Conservation (phyloP, 2,329 filamentous ascomycete genomes). For the Ophiostoma angusticollis region DNA sequence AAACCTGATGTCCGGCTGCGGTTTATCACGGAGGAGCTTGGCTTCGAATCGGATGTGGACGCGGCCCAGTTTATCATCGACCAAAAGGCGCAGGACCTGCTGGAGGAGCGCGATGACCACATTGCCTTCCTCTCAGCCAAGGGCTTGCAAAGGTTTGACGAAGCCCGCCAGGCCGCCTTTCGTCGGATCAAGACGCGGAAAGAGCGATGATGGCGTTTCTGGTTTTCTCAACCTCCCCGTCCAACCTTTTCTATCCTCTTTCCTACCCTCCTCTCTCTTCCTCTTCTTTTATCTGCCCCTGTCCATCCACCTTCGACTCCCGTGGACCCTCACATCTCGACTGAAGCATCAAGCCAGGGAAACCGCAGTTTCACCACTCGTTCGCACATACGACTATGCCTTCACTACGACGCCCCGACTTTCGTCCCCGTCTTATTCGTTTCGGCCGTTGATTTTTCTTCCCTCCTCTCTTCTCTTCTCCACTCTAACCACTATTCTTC, state of each 20-base stretch:
- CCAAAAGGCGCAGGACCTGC: constrained; percentile 58
- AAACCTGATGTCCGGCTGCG: constrained; percentile 80
- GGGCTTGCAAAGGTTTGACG: constrained; percentile 60
- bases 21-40: constrained; percentile 90
- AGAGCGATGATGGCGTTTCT: constrained; percentile 93
- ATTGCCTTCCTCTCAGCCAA: constrained; percentile 65
- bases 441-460: background rate
- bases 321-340: too few relatives aligned
- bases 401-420: background rate
- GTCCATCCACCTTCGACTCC: background rate
- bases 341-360: too few relatives aligned
- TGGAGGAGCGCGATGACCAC: constrained; percentile 63
- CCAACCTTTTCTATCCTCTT: too few relatives aligned
- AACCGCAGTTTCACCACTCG: too few relatives aligned
- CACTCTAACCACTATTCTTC: constrained; percentile 2
- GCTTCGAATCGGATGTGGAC: constrained; percentile 85
- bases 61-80: constrained; percentile 84
- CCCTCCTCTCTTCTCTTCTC: constrained; percentile 2
- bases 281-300: background rate
- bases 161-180: constrained; percentile 60
- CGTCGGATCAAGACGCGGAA: constrained; percentile 81
- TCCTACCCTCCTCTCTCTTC: constrained; percentile 1
- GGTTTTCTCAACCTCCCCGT: too few relatives aligned
- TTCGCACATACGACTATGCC: background rate
- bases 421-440: background rate